Conservation (phyloP, 129 eudicot genomes). For the Arctium minus region DNA sequence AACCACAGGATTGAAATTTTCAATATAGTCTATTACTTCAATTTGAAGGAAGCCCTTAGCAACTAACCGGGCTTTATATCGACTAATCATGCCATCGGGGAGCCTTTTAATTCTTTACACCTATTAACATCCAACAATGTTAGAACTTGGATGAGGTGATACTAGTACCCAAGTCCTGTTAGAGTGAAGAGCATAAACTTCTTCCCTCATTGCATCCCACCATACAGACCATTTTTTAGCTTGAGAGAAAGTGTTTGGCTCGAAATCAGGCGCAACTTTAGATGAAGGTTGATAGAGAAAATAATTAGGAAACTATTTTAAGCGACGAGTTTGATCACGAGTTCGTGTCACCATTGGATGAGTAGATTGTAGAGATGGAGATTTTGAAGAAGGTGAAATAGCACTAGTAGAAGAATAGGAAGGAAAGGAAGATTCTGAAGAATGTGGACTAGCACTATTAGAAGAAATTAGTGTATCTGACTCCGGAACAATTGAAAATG, state of each 20-base stretch:
- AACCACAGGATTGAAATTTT: background rate
- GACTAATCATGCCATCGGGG: background rate
- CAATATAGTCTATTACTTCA: background rate
- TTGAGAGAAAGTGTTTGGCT: background rate
- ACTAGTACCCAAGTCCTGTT: background rate
- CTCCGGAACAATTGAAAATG: too few species aligned
- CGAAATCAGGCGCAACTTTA: too few species aligned
- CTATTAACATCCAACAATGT: background rate
- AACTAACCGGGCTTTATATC: background rate
- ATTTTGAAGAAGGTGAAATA: too few species aligned
- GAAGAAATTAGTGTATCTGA: too few species aligned
- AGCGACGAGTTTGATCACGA: too few species aligned
- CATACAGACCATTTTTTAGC: background rate
- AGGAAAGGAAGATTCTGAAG: too few species aligned
- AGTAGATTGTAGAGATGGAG: too few species aligned
- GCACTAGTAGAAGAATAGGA: too few species aligned
- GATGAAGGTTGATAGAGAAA: too few species aligned
- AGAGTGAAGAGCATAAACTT: background rate
- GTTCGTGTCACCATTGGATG: too few species aligned
- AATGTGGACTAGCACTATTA: too few species aligned
- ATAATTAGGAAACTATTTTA: too few species aligned
- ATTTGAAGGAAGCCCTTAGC: background rate
- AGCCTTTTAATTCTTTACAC: background rate
- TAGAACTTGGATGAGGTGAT: background rate
- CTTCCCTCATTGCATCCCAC: background rate